Evolutionary conservation across 73 alveolate species (phyloP), one percentile per base, ranked within the genome.

Genomic region (Paramecium sexaurelia): DNA sequence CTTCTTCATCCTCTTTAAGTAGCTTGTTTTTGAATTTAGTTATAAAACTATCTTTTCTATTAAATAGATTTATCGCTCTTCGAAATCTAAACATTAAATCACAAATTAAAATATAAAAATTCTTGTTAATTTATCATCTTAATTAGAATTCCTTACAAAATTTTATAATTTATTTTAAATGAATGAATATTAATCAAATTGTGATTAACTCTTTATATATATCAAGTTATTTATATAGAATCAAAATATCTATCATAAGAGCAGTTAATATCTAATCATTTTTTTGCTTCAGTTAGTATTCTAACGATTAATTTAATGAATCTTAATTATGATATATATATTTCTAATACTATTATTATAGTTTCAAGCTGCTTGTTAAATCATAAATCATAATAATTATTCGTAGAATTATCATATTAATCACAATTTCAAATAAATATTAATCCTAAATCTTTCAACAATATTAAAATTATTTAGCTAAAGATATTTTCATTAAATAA

Each of bases 1-100:
- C 86, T n/a, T 71, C 86, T 71, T 71, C 55, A 71, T 71, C 86
- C 3, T 71, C 86, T 7, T 71, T 22, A 7, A 71, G 66, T 2
- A 71, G 1, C 17, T 37, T 71, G 32, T 29, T 32, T 71, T 71
- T 71, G n/a, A 71, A 35, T 71, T 40, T 33, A 5, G 55, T 71
- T 3, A 71, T 19, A 33, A 71, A 71, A 0, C 47, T 24, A 32
- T 61, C 43, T 61, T 61, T 61, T 32, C 83, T 61, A 26, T 11
- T 29, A 61, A 61, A 61, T 61, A 29, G 47, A 29, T 26, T 26
- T 6, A 61, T 26, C 9, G 83, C 39, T 56, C 75, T 56, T 56
- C 75, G 75, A 27, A 56, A 56, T 56, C 41, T 56, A 9, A 56
- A 56, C 75, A 56, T 56, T 56, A 24, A 56, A 56, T 56, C 41